These are phyloP conservation scores for Leccinum subtestaceum DNA, from an alignment of 768 basidiomycete genomes.

Conservation along the genomic window DNA sequence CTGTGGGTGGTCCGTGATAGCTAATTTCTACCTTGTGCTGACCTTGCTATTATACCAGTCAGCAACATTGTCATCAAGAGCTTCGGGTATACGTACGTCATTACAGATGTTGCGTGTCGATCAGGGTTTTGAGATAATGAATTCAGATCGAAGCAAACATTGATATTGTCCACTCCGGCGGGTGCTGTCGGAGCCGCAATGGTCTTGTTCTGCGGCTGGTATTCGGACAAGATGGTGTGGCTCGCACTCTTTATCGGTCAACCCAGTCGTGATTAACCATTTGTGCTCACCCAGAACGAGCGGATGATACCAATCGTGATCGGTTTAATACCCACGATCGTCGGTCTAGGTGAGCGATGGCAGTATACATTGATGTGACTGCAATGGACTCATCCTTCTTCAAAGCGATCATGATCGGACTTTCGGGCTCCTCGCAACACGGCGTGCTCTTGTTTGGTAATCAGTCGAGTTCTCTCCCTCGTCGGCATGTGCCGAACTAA, in stretches of 20 bases:
- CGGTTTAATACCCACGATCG: conserved; percentile 55
- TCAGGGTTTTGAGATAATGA: neutral
- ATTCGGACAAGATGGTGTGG: conserved; percentile 58
- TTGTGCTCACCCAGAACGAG: conserved; percentile 39
- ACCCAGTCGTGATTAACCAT: neutral
- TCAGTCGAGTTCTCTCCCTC: neutral
- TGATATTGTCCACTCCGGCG: conserved; percentile 57
- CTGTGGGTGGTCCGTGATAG: conserved; percentile 37
- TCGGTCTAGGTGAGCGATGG: conserved; percentile 44
- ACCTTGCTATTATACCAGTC: conserved; percentile 33
- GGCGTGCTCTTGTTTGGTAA: conserved; percentile 55
- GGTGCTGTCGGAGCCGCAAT: conserved; percentile 50
- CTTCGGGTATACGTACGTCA: conserved; percentile 59
- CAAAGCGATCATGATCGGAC: conserved; percentile 50
- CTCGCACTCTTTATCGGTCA: neutral
- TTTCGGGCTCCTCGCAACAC: conserved; percentile 47
- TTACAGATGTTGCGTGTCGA: neutral
- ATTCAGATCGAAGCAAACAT: conserved; percentile 52
- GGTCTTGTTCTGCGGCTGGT: conserved; percentile 57
- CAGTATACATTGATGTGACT: neutral
- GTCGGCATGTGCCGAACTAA: neutral
- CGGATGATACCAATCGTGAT: conserved; percentile 61
- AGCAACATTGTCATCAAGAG: conserved; percentile 61
- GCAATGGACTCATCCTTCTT: neutral
- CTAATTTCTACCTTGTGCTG: neutral